Base-by-base conservation (phyloP, 2,329 filamentous ascomycete genomes). In the Penicillium sp. region DNA sequence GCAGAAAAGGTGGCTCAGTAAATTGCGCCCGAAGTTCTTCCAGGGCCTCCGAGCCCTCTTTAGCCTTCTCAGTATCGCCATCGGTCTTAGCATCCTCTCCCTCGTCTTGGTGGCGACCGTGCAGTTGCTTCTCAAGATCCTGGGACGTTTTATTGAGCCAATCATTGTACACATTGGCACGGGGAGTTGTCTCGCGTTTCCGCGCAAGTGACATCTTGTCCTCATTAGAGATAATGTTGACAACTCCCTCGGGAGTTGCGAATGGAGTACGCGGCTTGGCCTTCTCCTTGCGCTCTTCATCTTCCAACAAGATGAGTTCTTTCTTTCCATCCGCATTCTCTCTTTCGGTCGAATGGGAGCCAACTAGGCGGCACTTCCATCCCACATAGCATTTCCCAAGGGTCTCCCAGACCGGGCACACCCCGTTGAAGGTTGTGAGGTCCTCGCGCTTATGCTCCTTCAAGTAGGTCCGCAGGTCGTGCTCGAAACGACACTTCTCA, bases 321-420 rank as follows among this genome's bases (percentile, higher is more conserved):
- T 86, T 88, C 52, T 79, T 79, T 7, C 89, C 91, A 63, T 94
- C 90, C 38, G 83, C 81, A 14, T 75, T 80, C 50, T 86, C 80
- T 16, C 86, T 68, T 67, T 97, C 91, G 47, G 82, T 76, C 56
- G 88, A 93, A 67, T 98, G 93, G 48, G 87, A 94, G 48, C 78
- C 78, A 21, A 87, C 85, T 59, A 96, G 94, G 15, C 91, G 84
- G 63, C 93, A 98, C 63, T 91, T 94, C 90, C 91, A 98, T 4
- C 93, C 93, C 10, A 84, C 80, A 33, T 79, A 77, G 57, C 93
- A 98, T 47, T 75, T 80, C 9, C 90, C 90, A 49, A 84, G 79
- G 11, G 74, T 73, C 51, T 87, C 83, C 64, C 81, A 96, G 7
- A 94, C 78, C 1, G 90, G 91, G 59, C 93, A 98, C 47, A 84